Percentiles rank a stretch among this genome's conserved stretches.
These are phyloP conservation scores for Raphanus hybrid DNA, from an alignment of 441 rosid species.

Conservation along the genomic window DNA sequence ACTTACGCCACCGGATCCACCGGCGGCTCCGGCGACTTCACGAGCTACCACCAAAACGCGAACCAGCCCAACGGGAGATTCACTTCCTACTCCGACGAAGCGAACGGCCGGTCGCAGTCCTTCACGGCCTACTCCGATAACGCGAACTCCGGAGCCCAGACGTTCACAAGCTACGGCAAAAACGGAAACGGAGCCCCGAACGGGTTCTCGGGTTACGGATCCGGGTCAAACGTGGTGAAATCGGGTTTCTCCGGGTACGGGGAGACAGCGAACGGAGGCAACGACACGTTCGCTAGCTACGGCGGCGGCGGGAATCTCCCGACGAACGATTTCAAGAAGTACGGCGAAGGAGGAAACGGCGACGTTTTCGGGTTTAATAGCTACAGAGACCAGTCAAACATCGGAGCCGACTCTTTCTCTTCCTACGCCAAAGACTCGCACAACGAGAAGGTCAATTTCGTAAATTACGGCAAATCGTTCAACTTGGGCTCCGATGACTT, in stretches of 20 bases:
- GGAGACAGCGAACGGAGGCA: conserved; percentile 56
- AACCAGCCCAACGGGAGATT: conserved; percentile 72
- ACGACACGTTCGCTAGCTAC: conserved; percentile 69
- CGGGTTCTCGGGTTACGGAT: conserved; percentile 65
- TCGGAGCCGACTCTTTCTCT: conserved; percentile 77
- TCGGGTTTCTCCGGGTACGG: conserved; percentile 75
- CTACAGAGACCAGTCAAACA: conserved; percentile 83
- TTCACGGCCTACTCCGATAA: conserved; percentile 58
- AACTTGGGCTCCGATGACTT: conserved; percentile 82
- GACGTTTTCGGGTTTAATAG: conserved; percentile 56
- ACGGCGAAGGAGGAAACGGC: conserved; percentile 70
- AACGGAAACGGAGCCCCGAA: conserved; percentile 67
- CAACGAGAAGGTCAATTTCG: conserved; percentile 58
- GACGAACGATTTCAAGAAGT: conserved; percentile 59
- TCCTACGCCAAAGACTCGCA: conserved; percentile 75
- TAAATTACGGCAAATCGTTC: conserved; percentile 79
- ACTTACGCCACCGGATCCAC: conserved; percentile 66
- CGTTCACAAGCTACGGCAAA: conserved; percentile 70
- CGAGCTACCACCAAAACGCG: conserved; percentile 54
- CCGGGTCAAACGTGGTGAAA: conserved; percentile 65
- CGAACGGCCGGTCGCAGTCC: conserved; percentile 55
- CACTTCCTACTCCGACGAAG: conserved; percentile 60
- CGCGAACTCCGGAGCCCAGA: conserved; percentile 68
- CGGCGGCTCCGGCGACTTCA: conserved; percentile 76
- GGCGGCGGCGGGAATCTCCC: conserved; percentile 74